A percentile compares a stretch with the other conserved stretches of the same genome.
These are phyloP conservation scores for Penstemon eatonii DNA, from an alignment of 257 asterid species.

Conservation along the genomic window DNA sequence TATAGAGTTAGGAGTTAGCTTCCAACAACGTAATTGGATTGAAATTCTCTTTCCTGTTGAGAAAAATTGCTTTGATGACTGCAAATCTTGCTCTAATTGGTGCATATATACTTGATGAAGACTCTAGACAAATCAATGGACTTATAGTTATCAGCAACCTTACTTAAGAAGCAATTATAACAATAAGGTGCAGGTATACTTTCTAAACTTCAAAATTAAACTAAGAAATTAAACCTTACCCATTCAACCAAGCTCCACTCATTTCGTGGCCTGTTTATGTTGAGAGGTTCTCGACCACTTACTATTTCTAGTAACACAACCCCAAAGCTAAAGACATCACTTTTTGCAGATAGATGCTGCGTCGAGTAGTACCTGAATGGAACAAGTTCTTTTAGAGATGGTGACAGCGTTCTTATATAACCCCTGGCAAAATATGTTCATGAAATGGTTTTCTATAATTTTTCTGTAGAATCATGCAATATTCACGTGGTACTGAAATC, in stretches of 20 bases:
- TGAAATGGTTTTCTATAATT: neutral
- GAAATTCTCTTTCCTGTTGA: neutral
- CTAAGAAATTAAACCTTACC: constrained; percentile 48
- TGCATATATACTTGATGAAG: neutral
- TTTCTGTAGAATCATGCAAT: neutral
- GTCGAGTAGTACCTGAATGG: constrained; percentile 74
- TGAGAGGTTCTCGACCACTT: constrained; percentile 85
- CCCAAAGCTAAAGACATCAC: constrained; percentile 90
- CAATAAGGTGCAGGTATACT: constrained; percentile 10
- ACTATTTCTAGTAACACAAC: constrained; percentile 64
- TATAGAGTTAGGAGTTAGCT: neutral
- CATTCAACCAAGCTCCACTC: constrained; percentile 95
- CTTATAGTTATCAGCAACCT: neutral
- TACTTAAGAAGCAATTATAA: constrained; percentile 21
- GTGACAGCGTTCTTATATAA: neutral
- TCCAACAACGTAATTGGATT: neutral
- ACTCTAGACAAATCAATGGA: neutral
- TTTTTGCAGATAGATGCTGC: constrained; percentile 73
- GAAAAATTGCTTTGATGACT: neutral
- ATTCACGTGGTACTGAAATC: neutral
- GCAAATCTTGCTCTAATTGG: neutral
- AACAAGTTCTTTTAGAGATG: constrained; percentile 11
- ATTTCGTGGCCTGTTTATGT: constrained; percentile 63
- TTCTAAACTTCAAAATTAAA: constrained; percentile 14
- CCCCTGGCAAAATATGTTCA: constrained; percentile 2